A percentile compares a stretch with the other conserved stretches of the same genome.
phyloP scores from a whole-genome alignment of 208 protist species.

The Acanthamoeba polyphaga region DNA sequence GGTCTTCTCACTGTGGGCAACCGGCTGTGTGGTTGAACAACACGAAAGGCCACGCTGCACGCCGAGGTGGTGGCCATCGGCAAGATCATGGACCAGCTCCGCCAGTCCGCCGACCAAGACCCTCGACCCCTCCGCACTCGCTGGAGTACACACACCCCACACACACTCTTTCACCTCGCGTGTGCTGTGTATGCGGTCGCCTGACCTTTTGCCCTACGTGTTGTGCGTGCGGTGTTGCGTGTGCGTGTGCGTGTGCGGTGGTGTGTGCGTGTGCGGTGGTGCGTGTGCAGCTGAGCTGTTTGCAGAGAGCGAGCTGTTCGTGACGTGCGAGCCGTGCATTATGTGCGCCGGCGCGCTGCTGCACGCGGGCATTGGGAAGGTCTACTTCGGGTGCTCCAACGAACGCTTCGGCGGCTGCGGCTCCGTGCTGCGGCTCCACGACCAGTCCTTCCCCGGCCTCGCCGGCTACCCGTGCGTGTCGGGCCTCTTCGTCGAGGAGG shows the following conservation, averaged over 20 bases:
- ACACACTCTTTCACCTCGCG: not conserved
- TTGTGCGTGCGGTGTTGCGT: not conserved
- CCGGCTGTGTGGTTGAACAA: not conserved
- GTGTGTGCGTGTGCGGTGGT: not conserved
- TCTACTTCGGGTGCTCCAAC: slow-evolving; percentile 96
- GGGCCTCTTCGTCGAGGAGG: slow-evolving; percentile 70
- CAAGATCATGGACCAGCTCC: slow-evolving; percentile 64
- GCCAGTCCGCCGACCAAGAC: not conserved
- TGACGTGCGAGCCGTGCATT: slow-evolving; percentile 97
- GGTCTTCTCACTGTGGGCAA: not conserved
- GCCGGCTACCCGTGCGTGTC: slow-evolving; percentile 38
- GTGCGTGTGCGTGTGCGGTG: not conserved
- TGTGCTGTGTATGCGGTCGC: not conserved
- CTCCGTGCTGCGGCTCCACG: slow-evolving; percentile 92
- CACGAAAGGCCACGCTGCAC: slow-evolving; percentile 89
- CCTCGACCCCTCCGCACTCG: not conserved
- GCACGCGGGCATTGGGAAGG: slow-evolving; percentile 85
- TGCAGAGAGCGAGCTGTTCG: slow-evolving; percentile 93
- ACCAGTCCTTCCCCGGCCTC: not conserved
- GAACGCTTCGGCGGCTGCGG: slow-evolving; percentile 97
- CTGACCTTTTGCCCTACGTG: not conserved
- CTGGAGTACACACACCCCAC: not conserved
- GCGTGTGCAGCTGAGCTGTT: slow-evolving; percentile 77
- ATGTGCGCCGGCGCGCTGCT: slow-evolving; percentile 96
- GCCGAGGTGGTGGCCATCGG: slow-evolving; percentile 93